Base-by-base conservation (phyloP, 208 protist genomes). In the Strigomonas culicis region DNA sequence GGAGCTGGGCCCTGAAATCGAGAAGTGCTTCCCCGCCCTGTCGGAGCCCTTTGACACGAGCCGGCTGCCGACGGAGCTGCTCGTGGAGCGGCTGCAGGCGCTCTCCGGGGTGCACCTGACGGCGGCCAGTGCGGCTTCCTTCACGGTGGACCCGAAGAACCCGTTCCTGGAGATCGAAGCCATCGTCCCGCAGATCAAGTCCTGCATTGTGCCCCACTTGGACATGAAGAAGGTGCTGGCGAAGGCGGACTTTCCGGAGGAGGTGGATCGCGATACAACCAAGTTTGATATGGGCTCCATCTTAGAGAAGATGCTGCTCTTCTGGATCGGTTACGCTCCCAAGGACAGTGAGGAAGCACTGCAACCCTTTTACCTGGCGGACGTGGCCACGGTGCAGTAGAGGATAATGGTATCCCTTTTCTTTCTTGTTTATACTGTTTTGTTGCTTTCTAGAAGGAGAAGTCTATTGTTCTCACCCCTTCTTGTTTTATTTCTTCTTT, bases 291-390 rank as follows among this genome's bases (percentile, higher is more conserved):
- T 79, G 11, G 43, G 59, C 27, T 11, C 22, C 4, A 63, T 80
- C 0, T 44, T 83, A 4, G 86, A 83, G 44, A 53, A 68, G 2
- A 53, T 92, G 39, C 60, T 95, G n/a, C 70, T 95, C 2, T 95
- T 95, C 61, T 95, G 89, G 89, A 90, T 93, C 59, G 88, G 85
- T 11, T 71, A 79, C 63, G 70, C 88, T 19, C 77, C 75, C 4
- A 67, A 70, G 2, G 61, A 64, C 22, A 67, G 72, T 22, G 52
- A 69, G 13, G 79, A 85, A 57, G 53, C 10, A 0, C 51, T 60
- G 31, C 80, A 94, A 59, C 88, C 88, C 0, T 79, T 85, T 70
- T 94, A 94, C 68, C 43, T 94, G 10, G 71, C 73, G 2, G 75
- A 83, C 30, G 6, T 47, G 0, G 56, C 19, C 21, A 28, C 24